Evolutionary conservation across 208 protist genomes (phyloP).

Genomic region (Acanthamoeba triangularis): DNA sequence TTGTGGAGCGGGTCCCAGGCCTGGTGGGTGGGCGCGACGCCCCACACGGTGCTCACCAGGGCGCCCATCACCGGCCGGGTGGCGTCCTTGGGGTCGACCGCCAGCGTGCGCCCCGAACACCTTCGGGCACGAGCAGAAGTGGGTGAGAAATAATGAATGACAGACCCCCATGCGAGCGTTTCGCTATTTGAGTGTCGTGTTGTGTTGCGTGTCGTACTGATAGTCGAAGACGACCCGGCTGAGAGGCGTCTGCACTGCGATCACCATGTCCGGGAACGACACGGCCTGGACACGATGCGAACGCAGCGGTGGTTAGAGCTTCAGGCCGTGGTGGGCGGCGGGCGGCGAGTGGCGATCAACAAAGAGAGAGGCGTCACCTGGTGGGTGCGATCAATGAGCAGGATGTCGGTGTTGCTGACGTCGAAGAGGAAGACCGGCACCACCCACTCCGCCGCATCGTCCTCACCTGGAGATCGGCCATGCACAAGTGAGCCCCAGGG

Average conservation of each 20-base stretch:
- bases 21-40: neutral
- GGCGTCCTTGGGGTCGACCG: conserved; percentile 20
- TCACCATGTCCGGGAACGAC: conserved; percentile 51
- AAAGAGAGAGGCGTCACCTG: neutral
- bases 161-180: too few species aligned
- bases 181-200: too few species aligned
- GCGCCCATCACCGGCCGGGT: neutral
- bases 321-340: neutral
- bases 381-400: conserved; percentile 21
- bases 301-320: neutral
- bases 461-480: neutral
- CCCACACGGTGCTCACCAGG: conserved; percentile 1
- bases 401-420: neutral
- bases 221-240: conserved; percentile 3
- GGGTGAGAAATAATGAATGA: too few species aligned
- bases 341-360: neutral
- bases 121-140: neutral
- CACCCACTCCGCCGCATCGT: neutral
- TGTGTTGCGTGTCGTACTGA: neutral
- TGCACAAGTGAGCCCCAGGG: neutral
- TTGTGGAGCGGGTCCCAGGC: conserved; percentile 6
- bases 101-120: neutral
- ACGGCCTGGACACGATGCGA: conserved; percentile 13
- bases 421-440: conserved; percentile 46
- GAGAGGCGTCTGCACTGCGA: conserved; percentile 37